phyloP scores from a whole-genome alignment of 2,329 filamentous ascomycete species.

The Erysiphe pisi region DNA sequence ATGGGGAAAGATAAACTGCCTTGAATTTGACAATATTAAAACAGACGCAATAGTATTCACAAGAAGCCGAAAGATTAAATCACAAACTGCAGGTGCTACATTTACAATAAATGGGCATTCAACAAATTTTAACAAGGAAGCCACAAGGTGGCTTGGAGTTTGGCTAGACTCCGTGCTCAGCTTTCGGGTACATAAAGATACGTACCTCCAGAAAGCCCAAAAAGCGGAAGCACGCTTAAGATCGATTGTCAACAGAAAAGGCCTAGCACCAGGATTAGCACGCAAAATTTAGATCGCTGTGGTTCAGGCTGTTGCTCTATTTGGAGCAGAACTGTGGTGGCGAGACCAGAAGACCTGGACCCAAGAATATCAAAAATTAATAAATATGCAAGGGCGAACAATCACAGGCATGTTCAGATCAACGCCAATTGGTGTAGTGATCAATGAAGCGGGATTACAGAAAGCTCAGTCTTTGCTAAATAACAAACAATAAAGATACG shows the following conservation, averaged over 20 bases:
- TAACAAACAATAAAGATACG: background rate
- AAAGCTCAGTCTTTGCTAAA: background rate
- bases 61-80: background rate
- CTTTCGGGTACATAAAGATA: background rate
- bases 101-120: background rate
- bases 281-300: background rate
- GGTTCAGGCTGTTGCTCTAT: background rate
- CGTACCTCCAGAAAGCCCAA: background rate
- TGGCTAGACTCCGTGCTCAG: background rate
- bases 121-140: background rate
- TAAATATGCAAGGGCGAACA: background rate
- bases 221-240: too few species aligned
- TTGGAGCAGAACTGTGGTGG: constrained; percentile 1
- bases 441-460: background rate
- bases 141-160: background rate
- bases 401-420: constrained; percentile 6
- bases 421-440: background rate
- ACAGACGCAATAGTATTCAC: background rate
- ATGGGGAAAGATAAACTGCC: background rate
- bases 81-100: background rate
- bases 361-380: background rate
- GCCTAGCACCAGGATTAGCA: too few species aligned
- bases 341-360: background rate
- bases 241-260: too few species aligned
- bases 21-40: background rate